These are phyloP conservation scores for Plasmodium vivax DNA, from an alignment of 169 alveolate genomes.

Conservation along the genomic window DNA sequence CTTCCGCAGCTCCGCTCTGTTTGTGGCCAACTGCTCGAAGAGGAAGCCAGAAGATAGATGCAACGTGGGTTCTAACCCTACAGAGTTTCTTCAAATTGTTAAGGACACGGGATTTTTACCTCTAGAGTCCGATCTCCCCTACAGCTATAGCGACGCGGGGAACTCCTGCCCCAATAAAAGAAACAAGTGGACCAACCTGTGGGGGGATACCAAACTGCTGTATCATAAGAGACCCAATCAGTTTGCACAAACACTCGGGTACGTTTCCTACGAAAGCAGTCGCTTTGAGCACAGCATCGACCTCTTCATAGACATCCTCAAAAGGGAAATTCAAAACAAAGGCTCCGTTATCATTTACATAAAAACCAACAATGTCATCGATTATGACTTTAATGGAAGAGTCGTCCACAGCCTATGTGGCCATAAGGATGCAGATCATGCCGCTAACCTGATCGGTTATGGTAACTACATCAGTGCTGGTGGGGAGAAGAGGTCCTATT, in stretches of 20 bases:
- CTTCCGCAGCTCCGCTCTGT: slow-evolving; percentile 54
- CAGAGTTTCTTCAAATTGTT: slow-evolving; percentile 47
- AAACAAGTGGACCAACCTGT: slow-evolving; percentile 15
- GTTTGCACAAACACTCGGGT: neutral
- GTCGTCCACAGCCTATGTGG: slow-evolving; percentile 71
- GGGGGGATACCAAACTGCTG: slow-evolving; percentile 27
- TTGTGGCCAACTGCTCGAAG: slow-evolving; percentile 36
- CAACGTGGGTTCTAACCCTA: slow-evolving; percentile 20
- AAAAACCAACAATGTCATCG: slow-evolving; percentile 54
- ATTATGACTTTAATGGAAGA: slow-evolving; percentile 73
- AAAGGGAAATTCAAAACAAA: slow-evolving; percentile 65
- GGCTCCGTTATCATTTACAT: slow-evolving; percentile 77
- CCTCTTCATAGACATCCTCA: slow-evolving; percentile 43
- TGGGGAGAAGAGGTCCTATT: slow-evolving; percentile 55
- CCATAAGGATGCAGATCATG: slow-evolving; percentile 62
- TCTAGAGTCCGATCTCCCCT: slow-evolving; percentile 47
- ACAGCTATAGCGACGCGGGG: neutral
- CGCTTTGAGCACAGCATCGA: neutral
- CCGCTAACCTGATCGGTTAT: slow-evolving; percentile 74
- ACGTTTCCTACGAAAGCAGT: neutral
- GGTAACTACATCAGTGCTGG: slow-evolving; percentile 45
- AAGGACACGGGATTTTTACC: slow-evolving; percentile 29
- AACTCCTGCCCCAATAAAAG: slow-evolving; percentile 3
- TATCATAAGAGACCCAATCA: neutral
- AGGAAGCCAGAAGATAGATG: slow-evolving; percentile 19